These are phyloP conservation scores for Carpinus fangiana DNA, from an alignment of 306 rosid species.

Conservation along the genomic window DNA sequence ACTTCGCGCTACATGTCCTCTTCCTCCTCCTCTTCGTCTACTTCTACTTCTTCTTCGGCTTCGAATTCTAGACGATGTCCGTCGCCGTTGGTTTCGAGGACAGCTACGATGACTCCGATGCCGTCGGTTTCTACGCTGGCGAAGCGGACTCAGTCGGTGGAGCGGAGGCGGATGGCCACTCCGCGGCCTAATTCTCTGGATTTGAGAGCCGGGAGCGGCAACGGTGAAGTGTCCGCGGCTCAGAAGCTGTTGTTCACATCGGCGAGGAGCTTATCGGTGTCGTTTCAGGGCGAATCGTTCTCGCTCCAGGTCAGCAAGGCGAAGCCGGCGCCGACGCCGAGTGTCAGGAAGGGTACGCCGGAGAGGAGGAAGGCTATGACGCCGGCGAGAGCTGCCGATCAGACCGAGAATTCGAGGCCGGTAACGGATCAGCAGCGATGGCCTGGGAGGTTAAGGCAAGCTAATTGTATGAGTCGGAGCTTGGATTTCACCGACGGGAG, in stretches of 20 bases:
- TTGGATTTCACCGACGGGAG: slow-evolving; percentile 51
- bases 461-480: slow-evolving; percentile 57
- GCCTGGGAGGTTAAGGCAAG: slow-evolving; percentile 54
- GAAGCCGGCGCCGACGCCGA: slow-evolving; percentile 58
- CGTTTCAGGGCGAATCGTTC: slow-evolving; percentile 93
- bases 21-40: slow-evolving; percentile 42
- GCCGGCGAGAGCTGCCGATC: slow-evolving; percentile 43
- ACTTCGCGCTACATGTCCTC: slow-evolving; percentile 81
- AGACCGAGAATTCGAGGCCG: slow-evolving; percentile 53
- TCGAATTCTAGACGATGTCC: slow-evolving; percentile 49
- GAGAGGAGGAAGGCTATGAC: slow-evolving; percentile 67
- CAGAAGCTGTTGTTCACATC: slow-evolving; percentile 80
- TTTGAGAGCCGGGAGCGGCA: slow-evolving; percentile 34
- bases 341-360: slow-evolving; percentile 63
- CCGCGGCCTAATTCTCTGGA: slow-evolving; percentile 50
- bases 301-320: slow-evolving; percentile 73
- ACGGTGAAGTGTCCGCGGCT: slow-evolving; percentile 49
- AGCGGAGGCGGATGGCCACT: slow-evolving; percentile 55
- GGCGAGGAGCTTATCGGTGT: slow-evolving; percentile 81
- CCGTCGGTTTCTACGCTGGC: slow-evolving; percentile 27
- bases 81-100: slow-evolving; percentile 61
- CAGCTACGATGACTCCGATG: slow-evolving; percentile 33
- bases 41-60: slow-evolving; percentile 34
- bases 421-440: slow-evolving; percentile 64
- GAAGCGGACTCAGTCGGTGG: slow-evolving; percentile 66